Evolutionary conservation across 2,329 filamentous ascomycete species (phyloP).

Genomic region (Teratosphaeriaceae sp.): DNA sequence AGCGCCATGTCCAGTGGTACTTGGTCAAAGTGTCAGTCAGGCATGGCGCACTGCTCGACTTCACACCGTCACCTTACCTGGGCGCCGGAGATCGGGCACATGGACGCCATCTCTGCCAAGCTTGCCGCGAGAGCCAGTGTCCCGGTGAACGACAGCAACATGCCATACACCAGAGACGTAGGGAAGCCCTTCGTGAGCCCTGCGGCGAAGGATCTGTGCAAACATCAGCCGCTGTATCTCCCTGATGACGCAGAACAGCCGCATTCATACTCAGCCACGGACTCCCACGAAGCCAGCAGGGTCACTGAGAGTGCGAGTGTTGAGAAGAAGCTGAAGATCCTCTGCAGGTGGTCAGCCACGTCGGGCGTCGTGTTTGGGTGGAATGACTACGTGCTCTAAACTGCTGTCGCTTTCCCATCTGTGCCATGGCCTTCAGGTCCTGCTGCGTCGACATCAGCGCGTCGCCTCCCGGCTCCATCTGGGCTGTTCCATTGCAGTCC

Average conservation of each 20-base stretch:
- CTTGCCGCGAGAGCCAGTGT: constrained; percentile 21
- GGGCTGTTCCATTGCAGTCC: neutral
- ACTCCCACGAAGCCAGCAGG: constrained; percentile 4
- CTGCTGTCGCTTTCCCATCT: neutral
- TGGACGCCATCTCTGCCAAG: constrained; percentile 29
- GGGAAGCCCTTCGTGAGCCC: constrained; percentile 25
- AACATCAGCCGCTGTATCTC: no score
- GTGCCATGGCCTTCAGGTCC: neutral
- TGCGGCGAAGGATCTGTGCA: neutral
- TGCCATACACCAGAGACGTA: constrained; percentile 24
- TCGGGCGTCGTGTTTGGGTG: neutral
- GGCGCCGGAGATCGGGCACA: constrained; percentile 9
- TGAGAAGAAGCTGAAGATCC: neutral
- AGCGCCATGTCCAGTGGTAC: constrained; percentile 19
- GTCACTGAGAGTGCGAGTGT: neutral
- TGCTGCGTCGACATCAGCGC: constrained; percentile 2
- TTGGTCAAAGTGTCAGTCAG: constrained; percentile 32
- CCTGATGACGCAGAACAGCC: no score
- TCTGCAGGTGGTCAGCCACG: neutral
- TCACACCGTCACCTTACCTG: neutral
- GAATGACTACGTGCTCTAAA: neutral
- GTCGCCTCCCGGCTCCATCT: neutral
- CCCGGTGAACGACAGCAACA: constrained; percentile 22
- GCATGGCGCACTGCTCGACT: constrained; percentile 19
- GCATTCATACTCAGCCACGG: neutral